A percentile compares a stretch with the other conserved stretches of the same genome.
phyloP scores from a whole-genome alignment of 208 protist species.

The Leishmania martiniquensis region DNA sequence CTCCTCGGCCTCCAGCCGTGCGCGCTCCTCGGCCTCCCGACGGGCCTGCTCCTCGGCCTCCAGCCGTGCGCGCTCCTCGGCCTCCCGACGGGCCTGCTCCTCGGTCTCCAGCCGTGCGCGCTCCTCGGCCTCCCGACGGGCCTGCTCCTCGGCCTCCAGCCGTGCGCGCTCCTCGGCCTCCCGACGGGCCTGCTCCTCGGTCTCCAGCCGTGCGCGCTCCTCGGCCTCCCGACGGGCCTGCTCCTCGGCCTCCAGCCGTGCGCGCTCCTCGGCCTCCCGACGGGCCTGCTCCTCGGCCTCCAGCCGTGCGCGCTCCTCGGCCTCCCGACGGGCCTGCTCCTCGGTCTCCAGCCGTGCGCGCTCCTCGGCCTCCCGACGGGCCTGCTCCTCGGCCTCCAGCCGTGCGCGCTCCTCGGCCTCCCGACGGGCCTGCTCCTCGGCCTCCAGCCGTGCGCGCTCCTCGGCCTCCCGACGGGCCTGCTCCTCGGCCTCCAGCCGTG shows the following conservation, averaged over 20 bases:
- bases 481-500: slow-evolving; percentile 29
- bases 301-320: slow-evolving; percentile 16
- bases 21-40: slow-evolving; percentile 37
- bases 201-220: slow-evolving; percentile 31
- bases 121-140: slow-evolving; percentile 30
- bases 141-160: slow-evolving; percentile 59
- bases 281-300: slow-evolving; percentile 69
- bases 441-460: slow-evolving; percentile 20
- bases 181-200: slow-evolving; percentile 32
- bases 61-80: slow-evolving; percentile 15
- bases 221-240: neutral
- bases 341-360: slow-evolving; percentile 76
- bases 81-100: slow-evolving; percentile 1
- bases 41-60: slow-evolving; percentile 38
- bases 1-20: slow-evolving; percentile 36
- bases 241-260: slow-evolving; percentile 51
- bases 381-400: slow-evolving; percentile 24
- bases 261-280: slow-evolving; percentile 65
- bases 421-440: slow-evolving; percentile 19
- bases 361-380: slow-evolving; percentile 28
- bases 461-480: slow-evolving; percentile 23
- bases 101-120: slow-evolving; percentile 85
- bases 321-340: slow-evolving; percentile 26
- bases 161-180: slow-evolving; percentile 78
- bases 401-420: slow-evolving; percentile 25